Conservation (phyloP, 805 yeast species). For the Brettanomyces anomalus region DNA sequence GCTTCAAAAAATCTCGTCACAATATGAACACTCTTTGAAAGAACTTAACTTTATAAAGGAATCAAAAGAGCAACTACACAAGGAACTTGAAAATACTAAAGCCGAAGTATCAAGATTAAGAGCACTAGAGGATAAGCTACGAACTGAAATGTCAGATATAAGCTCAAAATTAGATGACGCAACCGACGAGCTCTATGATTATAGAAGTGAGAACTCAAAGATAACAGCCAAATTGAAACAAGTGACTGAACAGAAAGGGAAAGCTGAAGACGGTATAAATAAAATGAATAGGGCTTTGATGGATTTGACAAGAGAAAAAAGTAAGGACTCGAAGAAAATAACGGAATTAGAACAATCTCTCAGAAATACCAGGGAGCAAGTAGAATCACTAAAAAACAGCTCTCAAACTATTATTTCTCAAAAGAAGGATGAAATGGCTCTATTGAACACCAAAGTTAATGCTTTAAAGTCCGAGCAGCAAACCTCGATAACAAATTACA, state of each 20-base stretch:
- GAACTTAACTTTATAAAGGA: slow-evolving; percentile 27
- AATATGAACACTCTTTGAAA: slow-evolving; percentile 14
- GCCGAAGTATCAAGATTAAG: slow-evolving; percentile 18
- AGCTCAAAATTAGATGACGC: slow-evolving; percentile 15
- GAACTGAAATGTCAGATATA: slow-evolving; percentile 21
- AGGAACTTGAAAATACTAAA: slow-evolving; percentile 16
- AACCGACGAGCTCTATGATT: slow-evolving; percentile 8
- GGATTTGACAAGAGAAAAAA: slow-evolving; percentile 51
- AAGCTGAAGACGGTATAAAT: slow-evolving; percentile 79
- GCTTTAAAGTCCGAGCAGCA: slow-evolving; percentile 12
- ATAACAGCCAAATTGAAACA: slow-evolving; percentile 23
- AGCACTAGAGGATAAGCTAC: slow-evolving; percentile 23
- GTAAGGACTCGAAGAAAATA: slow-evolving; percentile 35
- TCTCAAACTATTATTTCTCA: slow-evolving; percentile 16
- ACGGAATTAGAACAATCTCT: slow-evolving; percentile 35
- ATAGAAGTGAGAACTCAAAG: slow-evolving; percentile 16
- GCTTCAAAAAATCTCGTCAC: slow-evolving; percentile 26
- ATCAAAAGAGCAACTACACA: slow-evolving; percentile 18
- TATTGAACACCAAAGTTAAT: slow-evolving; percentile 14
- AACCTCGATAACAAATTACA: slow-evolving; percentile 16
- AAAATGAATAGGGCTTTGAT: slow-evolving; percentile 83
- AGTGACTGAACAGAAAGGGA: slow-evolving; percentile 28
- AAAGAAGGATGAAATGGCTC: slow-evolving; percentile 15
- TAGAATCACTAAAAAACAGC: slow-evolving; percentile 18
- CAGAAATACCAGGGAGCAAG: slow-evolving; percentile 20